Evolutionary conservation across 2,329 filamentous ascomycete genomes (phyloP).

Genomic region (Fusarium sp.): DNA sequence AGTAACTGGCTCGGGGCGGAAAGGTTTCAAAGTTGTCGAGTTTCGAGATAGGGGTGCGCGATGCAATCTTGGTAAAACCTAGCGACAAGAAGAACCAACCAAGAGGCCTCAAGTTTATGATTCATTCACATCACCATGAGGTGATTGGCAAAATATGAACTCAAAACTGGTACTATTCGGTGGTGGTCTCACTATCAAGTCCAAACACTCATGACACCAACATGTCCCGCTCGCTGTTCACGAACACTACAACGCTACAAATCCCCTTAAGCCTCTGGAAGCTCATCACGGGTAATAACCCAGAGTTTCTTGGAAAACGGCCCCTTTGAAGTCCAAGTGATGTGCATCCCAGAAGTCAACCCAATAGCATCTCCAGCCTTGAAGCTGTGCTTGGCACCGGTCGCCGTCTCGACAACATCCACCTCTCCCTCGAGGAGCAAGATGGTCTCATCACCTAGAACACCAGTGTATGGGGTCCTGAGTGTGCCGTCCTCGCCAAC

Average conservation of each 20-base stretch:
- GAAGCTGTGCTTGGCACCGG: constrained; percentile 9
- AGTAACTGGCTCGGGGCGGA: not conserved
- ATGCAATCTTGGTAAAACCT: not conserved
- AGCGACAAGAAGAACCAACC: not conserved
- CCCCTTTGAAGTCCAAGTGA: constrained; percentile 14
- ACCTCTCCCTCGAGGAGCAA: not conserved
- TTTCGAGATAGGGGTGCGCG: not conserved
- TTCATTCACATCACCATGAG: not conserved
- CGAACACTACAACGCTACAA: not conserved
- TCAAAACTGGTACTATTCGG: not conserved
- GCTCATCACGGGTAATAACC: constrained; percentile 1
- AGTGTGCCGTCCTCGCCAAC: not conserved
- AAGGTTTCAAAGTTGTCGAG: no score
- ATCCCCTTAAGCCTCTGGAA: not conserved
- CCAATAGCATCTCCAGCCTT: constrained; percentile 10
- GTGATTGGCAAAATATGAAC: not conserved
- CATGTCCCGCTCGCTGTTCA: not conserved
- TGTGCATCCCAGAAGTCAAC: constrained; percentile 6
- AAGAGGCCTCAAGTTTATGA: not conserved
- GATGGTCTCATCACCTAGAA: not conserved
- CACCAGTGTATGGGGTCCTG: not conserved
- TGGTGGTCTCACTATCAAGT: not conserved
- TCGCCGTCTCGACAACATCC: not conserved
- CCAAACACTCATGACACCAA: not conserved
- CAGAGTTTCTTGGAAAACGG: constrained; percentile 12